Evolutionary conservation across 75 land plant genomes (phyloP), one percentile per base, ranked within the genome.

Genomic region (Pinus albicaulis): DNA sequence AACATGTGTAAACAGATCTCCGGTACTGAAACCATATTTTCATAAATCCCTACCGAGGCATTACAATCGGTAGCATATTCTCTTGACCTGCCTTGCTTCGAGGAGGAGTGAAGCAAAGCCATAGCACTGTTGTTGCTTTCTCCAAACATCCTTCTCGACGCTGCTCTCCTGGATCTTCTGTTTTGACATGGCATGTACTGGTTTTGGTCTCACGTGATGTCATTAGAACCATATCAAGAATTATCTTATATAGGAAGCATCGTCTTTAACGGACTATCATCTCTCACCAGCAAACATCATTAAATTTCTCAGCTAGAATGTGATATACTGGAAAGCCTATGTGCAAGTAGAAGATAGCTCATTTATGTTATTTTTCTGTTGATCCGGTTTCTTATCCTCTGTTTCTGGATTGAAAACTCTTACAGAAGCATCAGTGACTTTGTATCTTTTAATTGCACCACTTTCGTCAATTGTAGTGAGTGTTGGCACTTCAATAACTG

Each of bases 21-120:
- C n/a, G n/a, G n/a, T n/a, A n/a, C n/a, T n/a, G n/a, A n/a, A n/a
- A n/a, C n/a, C n/a, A n/a, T n/a, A n/a, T n/a, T n/a, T n/a, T n/a
- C n/a, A n/a, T n/a, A n/a, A n/a, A n/a, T n/a, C n/a, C n/a, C n/a
- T n/a, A n/a, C n/a, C n/a, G n/a, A n/a, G n/a, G n/a, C n/a, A n/a
- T n/a, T n/a, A n/a, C n/a, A n/a, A n/a, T n/a, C n/a, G n/a, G n/a
- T n/a, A n/a, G n/a, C n/a, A n/a, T n/a, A n/a, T n/a, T n/a, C n/a
- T n/a, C n/a, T n/a, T n/a, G n/a, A n/a, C n/a, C n/a, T n/a, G n/a
- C n/a, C n/a, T n/a, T n/a, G n/a, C n/a, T n/a, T n/a, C n/a, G n/a
- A 3, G 96, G 98, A 60, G 99, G 96, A 56, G 91, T 86, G 73
- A 98, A 98, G 83, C 99, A 98, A 58, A 98, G 89, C 99, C 99